A percentile compares a stretch with the other conserved stretches of the same genome.
Conservation (phyloP, 2,329 filamentous ascomycete genomes). For the Fusarium sp. region DNA sequence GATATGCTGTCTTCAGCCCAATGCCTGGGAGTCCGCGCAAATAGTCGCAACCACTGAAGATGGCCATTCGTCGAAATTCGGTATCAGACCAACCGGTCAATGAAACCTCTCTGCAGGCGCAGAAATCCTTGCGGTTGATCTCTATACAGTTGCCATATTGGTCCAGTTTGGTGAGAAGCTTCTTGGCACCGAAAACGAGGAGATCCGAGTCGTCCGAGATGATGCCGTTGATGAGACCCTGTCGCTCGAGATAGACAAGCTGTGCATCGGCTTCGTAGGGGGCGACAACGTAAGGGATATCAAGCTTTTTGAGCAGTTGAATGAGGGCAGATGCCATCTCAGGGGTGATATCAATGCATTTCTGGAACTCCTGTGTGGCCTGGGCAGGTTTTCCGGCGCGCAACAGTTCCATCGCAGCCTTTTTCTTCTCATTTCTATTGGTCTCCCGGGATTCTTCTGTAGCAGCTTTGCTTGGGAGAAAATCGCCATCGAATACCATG, state of each 20-base stretch:
- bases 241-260: constrained; percentile 89
- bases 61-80: constrained; percentile 95
- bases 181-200: constrained; percentile 91
- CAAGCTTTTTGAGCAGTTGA: constrained; percentile 84
- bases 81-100: constrained; percentile 90
- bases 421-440: constrained; percentile 79
- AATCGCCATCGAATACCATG: constrained; percentile 95
- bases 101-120: constrained; percentile 86
- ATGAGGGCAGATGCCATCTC: constrained; percentile 94
- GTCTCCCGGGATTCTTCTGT: constrained; percentile 84
- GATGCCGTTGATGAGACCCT: constrained; percentile 86
- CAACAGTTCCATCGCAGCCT: constrained; percentile 79
- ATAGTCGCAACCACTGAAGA: constrained; percentile 96
- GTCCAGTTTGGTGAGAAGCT: constrained; percentile 91
- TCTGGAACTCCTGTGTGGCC: constrained; percentile 88
- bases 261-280: constrained; percentile 99
- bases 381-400: constrained; percentile 82
- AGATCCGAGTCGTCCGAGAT: constrained; percentile 97
- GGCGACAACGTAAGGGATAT: constrained; percentile 88
- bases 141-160: constrained; percentile 93
- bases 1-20: constrained; percentile 92
- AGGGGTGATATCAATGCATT: constrained; percentile 93
- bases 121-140: constrained; percentile 89
- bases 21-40: constrained; percentile 85
- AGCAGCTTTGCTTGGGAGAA: constrained; percentile 88